Conservation (phyloP, 306 rosid species). For the Gastrolobium villosum region DNA sequence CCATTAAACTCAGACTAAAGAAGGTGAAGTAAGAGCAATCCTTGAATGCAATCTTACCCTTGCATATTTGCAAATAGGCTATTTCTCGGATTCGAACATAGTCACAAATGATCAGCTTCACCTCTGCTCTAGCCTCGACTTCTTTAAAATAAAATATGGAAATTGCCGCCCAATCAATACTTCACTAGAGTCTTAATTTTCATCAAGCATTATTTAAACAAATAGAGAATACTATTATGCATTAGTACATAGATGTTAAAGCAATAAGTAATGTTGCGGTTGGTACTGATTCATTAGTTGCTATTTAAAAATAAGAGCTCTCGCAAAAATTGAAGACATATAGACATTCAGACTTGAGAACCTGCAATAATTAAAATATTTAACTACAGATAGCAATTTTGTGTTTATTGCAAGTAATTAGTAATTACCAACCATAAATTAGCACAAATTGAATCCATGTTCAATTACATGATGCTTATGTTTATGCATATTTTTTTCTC, state of each 20-base stretch:
- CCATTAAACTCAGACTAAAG: too few relatives aligned
- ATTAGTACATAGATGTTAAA: slow-evolving; percentile 10
- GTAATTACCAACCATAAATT: slow-evolving; percentile 7
- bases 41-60: too few relatives aligned
- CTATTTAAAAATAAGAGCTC: neutral
- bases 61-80: too few relatives aligned
- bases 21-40: too few relatives aligned
- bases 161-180: slow-evolving; percentile 2
- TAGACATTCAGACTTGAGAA: slow-evolving; percentile 18
- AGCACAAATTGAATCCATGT: neutral
- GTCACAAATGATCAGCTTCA: too few relatives aligned
- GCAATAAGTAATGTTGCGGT: slow-evolving; percentile 6
- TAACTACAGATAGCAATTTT: neutral
- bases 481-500: slow-evolving; percentile 4
- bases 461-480: slow-evolving; percentile 24
- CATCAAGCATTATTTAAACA: slow-evolving; percentile 22
- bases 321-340: neutral
- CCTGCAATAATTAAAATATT: slow-evolving; percentile 11
- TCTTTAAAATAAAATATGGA: neutral
- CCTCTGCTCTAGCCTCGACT: too few relatives aligned
- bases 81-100: too few relatives aligned
- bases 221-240: slow-evolving; percentile 17
- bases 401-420: neutral
- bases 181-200: neutral
- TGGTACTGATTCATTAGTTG: slow-evolving; percentile 14